Evolutionary conservation across 306 rosid species (phyloP), one percentile per base, ranked within the genome.

Genomic region (Trifolium subterraneum): DNA sequence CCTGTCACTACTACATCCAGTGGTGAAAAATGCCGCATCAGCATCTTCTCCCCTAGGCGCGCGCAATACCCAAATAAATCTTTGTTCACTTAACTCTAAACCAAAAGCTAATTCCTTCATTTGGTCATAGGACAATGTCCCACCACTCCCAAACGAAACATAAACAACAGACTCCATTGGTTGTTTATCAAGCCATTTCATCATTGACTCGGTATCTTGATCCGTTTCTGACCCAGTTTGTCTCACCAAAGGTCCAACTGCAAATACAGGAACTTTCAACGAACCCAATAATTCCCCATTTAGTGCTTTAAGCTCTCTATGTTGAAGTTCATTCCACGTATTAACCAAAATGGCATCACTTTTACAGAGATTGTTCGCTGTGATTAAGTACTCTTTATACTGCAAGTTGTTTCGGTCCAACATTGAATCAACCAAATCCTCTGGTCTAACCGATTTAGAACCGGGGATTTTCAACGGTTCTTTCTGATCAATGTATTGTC

Each of bases 1-100:
- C 0, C 14, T 20, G 2, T 60, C 5, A 2, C 0, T 18, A 15
- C 10, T 18, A 15, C 10, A 13, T 20, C 80, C 80, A 0, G 74
- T 54, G 4, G 80, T 76, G 36, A 76, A 76, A 44, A 14, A 68
- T 8, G 80, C 75, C 10, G 63, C 20, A 41, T 68, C 70, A 10
- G 31, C 42, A 76, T 2, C 3, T 29, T 33, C 20, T 56, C 38
- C 75, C 0, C 0, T 68, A 14, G 97, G 88, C 0, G 83, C 62
- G 4, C 92, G 87, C 14, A 87, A 80, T 75, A 87, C 92, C 97
- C 97, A 89, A 52, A 91, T 10, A 63, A 89, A 91, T 38, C 91
- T 77, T 20, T 72, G 84, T 7, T 29, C 75, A 15, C 90, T 91
- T 35, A 89, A 2, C 66, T 91, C 97, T 82, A 91, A 80, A 4